A percentile compares a stretch with the other conserved stretches of the same genome.
phyloP scores from a whole-genome alignment of 805 yeast genomes.

The Candida coquimbonensis region DNA sequence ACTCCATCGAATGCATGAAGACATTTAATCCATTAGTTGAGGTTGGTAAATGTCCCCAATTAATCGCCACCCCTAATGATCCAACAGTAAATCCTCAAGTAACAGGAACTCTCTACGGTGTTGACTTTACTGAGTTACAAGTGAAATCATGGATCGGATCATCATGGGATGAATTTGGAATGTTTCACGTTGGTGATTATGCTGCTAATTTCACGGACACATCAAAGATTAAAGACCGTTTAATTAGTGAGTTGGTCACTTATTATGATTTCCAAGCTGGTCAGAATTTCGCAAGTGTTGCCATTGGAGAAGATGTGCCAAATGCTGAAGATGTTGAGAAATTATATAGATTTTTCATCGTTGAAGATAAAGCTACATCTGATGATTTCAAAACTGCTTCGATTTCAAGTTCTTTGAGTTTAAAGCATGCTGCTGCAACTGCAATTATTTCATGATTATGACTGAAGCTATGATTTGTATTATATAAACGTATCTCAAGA shows the following conservation, averaged over 20 bases:
- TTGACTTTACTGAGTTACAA: background rate
- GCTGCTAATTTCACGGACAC: background rate
- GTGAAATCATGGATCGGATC: background rate
- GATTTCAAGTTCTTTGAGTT: no score
- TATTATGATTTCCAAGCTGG: slow-evolving; percentile 2
- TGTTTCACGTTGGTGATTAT: background rate
- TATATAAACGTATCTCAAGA: no score
- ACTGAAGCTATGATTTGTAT: no score
- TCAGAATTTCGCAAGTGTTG: background rate
- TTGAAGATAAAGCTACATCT: background rate
- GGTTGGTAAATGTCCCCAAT: background rate
- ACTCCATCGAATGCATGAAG: background rate
- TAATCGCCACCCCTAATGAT: background rate
- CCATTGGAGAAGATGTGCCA: background rate
- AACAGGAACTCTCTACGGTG: background rate
- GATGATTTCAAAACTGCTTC: background rate
- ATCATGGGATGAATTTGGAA: background rate
- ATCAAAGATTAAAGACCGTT: background rate
- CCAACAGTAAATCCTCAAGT: background rate
- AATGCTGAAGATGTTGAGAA: background rate
- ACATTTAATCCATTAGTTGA: background rate
- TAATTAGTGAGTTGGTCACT: background rate
- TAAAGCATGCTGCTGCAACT: no score
- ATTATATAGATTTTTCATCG: background rate
- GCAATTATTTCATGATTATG: no score